Conservation (phyloP, 164 flowering plant species). For the Sextonia rubra region DNA sequence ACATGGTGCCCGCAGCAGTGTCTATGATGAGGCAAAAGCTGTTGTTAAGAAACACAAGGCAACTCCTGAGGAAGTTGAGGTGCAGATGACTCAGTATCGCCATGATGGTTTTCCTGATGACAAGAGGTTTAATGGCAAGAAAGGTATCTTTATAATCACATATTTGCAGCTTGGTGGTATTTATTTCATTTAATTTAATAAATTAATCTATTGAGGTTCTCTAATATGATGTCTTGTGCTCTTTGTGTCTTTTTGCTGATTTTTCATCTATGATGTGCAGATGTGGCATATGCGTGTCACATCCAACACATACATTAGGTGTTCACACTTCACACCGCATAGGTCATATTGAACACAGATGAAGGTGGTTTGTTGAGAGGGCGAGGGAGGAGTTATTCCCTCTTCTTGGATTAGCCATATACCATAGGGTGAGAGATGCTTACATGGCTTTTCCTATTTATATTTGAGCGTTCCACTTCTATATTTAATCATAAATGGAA, state of each 20-base stretch:
- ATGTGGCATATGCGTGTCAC: background rate
- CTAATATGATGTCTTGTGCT: background rate
- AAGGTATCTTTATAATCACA: conserved; percentile 44
- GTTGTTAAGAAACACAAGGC: conserved; percentile 92
- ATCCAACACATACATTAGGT: background rate
- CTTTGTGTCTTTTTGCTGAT: background rate
- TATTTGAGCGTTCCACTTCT: too few relatives aligned
- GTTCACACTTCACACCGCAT: background rate
- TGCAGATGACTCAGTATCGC: conserved; percentile 73
- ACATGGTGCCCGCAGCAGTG: conserved; percentile 95
- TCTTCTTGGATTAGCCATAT: too few relatives aligned
- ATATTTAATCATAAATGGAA: too few relatives aligned
- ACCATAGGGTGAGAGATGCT: too few relatives aligned
- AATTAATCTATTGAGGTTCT: background rate
- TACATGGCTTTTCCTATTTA: too few relatives aligned
- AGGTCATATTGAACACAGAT: background rate
- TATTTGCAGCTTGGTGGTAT: background rate
- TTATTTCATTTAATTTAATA: background rate
- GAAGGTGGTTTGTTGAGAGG: too few relatives aligned
- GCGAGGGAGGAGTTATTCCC: too few relatives aligned
- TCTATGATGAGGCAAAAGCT: conserved; percentile 92
- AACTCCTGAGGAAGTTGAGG: conserved; percentile 87
- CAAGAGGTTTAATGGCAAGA: conserved; percentile 84
- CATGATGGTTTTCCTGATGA: conserved; percentile 81
- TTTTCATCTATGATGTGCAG: background rate